phyloP scores from a whole-genome alignment of 305 asterid genomes.

The Salvia sclarea region DNA sequence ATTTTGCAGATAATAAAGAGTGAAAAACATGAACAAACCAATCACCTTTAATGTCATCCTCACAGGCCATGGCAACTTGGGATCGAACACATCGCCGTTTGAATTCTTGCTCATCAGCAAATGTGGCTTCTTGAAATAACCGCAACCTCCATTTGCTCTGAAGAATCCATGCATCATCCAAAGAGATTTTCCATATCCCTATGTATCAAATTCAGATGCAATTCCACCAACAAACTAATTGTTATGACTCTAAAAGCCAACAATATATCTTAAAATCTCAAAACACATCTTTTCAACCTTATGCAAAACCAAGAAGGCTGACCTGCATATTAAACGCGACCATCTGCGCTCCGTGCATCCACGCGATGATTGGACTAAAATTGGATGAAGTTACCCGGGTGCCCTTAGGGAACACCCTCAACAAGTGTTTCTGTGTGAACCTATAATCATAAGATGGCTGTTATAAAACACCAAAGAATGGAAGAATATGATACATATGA shows the following conservation, averaged over 20 bases:
- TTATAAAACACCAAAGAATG: not conserved
- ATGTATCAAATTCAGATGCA: constrained; percentile 24
- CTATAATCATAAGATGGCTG: constrained; percentile 34
- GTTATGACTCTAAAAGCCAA: too few species aligned
- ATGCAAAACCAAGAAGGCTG: not conserved
- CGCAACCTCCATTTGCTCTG: constrained; percentile 86
- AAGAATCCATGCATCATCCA: constrained; percentile 98
- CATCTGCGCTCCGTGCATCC: constrained; percentile 99
- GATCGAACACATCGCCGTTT: constrained; percentile 65
- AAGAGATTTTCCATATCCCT: constrained; percentile 93
- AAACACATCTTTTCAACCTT: not conserved
- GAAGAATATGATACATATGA: not conserved
- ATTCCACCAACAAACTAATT: not conserved
- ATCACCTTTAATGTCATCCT: constrained; percentile 72
- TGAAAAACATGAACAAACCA: not conserved
- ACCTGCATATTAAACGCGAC: constrained; percentile 97
- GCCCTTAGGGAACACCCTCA: constrained; percentile 87
- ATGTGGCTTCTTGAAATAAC: constrained; percentile 78
- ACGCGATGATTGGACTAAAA: constrained; percentile 66
- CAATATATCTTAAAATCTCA: too few species aligned
- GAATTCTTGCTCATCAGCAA: constrained; percentile 61
- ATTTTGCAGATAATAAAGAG: too few species aligned
- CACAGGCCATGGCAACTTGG: constrained; percentile 69
- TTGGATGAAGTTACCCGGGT: constrained; percentile 90
- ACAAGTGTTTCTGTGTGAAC: constrained; percentile 76